Evolutionary conservation across 352 stramenopile species (phyloP).

Genomic region (Phytophthora gonapodyides): DNA sequence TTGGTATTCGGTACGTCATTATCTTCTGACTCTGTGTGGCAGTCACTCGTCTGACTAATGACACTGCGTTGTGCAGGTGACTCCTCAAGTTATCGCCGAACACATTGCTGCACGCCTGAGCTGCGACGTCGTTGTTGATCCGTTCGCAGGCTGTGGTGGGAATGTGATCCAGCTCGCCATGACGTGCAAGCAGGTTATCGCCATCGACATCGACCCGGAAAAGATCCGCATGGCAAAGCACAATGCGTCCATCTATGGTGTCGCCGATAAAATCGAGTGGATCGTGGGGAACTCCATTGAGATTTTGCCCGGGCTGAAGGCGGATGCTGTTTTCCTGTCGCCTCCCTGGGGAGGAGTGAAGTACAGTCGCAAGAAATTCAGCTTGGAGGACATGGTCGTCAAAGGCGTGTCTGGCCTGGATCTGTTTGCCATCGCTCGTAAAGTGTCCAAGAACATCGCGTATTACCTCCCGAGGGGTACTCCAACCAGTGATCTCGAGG

Average conservation of each 20-base stretch:
- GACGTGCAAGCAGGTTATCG: conserved; percentile 90
- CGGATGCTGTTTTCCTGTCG: conserved; percentile 91
- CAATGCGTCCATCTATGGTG: conserved; percentile 91
- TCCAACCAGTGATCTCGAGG: conserved; percentile 49
- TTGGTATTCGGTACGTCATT: conserved; percentile 85
- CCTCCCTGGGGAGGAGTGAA: conserved; percentile 89
- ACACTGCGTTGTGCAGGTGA: conserved; percentile 55
- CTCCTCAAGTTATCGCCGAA: conserved; percentile 88
- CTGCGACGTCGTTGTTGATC: conserved; percentile 90
- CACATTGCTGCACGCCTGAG: conserved; percentile 82
- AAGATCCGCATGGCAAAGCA: conserved; percentile 91
- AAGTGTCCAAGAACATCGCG: conserved; percentile 73
- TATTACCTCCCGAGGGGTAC: conserved; percentile 87
- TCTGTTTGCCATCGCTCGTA: conserved; percentile 64
- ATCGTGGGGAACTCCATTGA: conserved; percentile 88
- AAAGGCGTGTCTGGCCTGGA: conserved; percentile 57
- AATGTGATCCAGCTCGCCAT: conserved; percentile 94
- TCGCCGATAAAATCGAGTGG: conserved; percentile 91
- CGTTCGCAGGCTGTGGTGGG: conserved; percentile 92
- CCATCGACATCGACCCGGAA: conserved; percentile 91
- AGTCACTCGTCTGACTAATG: no score
- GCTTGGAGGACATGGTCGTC: conserved; percentile 70
- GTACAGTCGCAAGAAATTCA: conserved; percentile 69
- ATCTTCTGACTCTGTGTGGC: no score
- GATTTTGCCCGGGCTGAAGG: conserved; percentile 73